These are phyloP conservation scores for Phytophthora cactorum DNA, from an alignment of 352 stramenopile species.

Conservation along the genomic window DNA sequence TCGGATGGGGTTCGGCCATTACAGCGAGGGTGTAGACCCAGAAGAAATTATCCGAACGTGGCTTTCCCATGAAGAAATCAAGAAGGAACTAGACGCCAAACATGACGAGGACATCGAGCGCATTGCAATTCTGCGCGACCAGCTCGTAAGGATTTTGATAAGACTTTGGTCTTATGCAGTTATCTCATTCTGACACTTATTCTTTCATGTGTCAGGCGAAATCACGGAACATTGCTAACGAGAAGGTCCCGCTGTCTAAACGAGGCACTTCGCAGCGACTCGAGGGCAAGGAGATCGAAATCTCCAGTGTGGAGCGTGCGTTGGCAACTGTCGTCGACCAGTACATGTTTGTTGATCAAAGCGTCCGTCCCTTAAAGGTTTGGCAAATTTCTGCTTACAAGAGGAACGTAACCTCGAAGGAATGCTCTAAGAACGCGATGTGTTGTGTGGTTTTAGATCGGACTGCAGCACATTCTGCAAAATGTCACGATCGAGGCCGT, in stretches of 20 bases:
- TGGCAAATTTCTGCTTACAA: neutral
- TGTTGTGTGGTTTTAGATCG: constrained; percentile 51
- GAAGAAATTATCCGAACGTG: constrained; percentile 76
- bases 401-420: neutral
- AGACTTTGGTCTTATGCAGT: neutral
- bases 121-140: constrained; percentile 52
- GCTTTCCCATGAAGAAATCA: constrained; percentile 71
- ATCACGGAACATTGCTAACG: constrained; percentile 50
- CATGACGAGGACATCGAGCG: constrained; percentile 67
- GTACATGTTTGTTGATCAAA: constrained; percentile 86
- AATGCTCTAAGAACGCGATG: neutral
- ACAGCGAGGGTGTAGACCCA: constrained; percentile 59
- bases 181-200: neutral
- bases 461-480: constrained; percentile 81
- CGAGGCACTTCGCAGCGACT: constrained; percentile 68
- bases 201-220: constrained; percentile 35
- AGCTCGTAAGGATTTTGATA: constrained; percentile 53
- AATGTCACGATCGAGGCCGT: constrained; percentile 76
- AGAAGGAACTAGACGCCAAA: constrained; percentile 69
- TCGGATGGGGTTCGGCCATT: constrained; percentile 68
- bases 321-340: constrained; percentile 79
- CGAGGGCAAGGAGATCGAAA: constrained; percentile 74
- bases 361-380: constrained; percentile 80
- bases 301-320: constrained; percentile 61
- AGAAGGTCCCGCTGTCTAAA: constrained; percentile 68